These are phyloP conservation scores for Phytopythium ostracodes DNA, from an alignment of 352 stramenopile species.

Conservation along the genomic window DNA sequence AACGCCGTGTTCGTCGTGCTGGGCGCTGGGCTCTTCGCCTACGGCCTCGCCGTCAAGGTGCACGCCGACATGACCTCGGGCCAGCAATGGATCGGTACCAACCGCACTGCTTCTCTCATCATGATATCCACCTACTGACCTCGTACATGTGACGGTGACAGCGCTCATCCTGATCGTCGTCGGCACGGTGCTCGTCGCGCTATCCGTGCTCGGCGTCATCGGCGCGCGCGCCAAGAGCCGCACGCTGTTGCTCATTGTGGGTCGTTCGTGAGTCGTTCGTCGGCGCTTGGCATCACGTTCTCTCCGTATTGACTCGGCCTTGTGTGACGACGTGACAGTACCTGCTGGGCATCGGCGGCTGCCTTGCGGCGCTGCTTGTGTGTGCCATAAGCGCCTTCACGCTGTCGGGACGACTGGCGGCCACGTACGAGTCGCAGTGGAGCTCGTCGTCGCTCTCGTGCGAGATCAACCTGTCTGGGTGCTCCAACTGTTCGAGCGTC, in stretches of 20 bases:
- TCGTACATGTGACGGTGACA: constrained; percentile 11
- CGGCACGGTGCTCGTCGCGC: constrained; percentile 55
- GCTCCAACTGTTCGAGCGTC: constrained; percentile 67
- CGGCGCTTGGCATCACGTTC: background rate
- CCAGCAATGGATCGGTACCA: constrained; percentile 68
- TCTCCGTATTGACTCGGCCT: constrained; percentile 5
- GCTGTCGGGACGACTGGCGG: constrained; percentile 53
- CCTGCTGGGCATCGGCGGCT: constrained; percentile 57
- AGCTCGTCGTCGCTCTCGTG: constrained; percentile 52
- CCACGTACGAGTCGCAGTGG: constrained; percentile 42
- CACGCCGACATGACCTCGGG: constrained; percentile 63
- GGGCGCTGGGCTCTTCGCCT: constrained; percentile 49
- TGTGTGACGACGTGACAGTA: constrained; percentile 35
- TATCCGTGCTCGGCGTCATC: constrained; percentile 67
- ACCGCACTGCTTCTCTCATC: background rate
- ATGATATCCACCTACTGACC: background rate
- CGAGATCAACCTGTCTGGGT: constrained; percentile 56
- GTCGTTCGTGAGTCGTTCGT: constrained; percentile 8
- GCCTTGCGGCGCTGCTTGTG: constrained; percentile 55
- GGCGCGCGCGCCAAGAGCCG: constrained; percentile 69
- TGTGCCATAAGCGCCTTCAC: constrained; percentile 64
- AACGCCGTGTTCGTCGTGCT: constrained; percentile 69
- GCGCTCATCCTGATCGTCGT: constrained; percentile 69
- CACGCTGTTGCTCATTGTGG: constrained; percentile 72
- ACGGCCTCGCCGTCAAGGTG: constrained; percentile 51